These are phyloP conservation scores for Austroboletus rostrupii DNA, from an alignment of 1,284 basidiomycete species.

Conservation along the genomic window DNA sequence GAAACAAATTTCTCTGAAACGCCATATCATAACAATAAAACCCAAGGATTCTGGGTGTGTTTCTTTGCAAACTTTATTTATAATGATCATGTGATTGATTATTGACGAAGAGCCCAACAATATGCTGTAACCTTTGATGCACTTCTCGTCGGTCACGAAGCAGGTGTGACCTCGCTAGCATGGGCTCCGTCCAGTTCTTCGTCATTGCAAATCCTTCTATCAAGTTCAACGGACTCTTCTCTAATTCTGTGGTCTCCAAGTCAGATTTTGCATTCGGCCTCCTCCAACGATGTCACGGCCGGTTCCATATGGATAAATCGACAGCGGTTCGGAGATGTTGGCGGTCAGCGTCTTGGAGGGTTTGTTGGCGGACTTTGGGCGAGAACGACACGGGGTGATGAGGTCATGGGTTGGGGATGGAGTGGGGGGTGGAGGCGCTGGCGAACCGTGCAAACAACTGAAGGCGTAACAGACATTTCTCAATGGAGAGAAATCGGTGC, in stretches of 20 bases:
- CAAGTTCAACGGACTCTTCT: constrained; percentile 89
- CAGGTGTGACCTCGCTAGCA: constrained; percentile 80
- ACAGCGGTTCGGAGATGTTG: constrained; percentile 89
- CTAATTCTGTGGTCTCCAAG: constrained; percentile 89
- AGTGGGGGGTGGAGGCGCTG: constrained; percentile 88
- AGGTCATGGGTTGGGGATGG: constrained; percentile 86
- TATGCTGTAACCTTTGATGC: constrained; percentile 87
- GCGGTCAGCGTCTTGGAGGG: constrained; percentile 82
- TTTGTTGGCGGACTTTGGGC: constrained; percentile 88
- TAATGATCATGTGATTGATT: constrained; percentile 2
- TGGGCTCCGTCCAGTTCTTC: constrained; percentile 56
- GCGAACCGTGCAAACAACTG: constrained; percentile 38
- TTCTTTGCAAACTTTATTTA: background rate
- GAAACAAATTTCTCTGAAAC: constrained; percentile 83
- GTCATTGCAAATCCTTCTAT: constrained; percentile 60
- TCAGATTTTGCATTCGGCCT: constrained; percentile 37
- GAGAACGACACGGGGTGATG: constrained; percentile 40
- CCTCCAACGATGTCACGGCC: constrained; percentile 30
- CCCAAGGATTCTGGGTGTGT: constrained; percentile 36
- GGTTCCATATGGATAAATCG: constrained; percentile 83
- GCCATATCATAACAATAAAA: constrained; percentile 70
- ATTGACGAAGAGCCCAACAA: constrained; percentile 44
- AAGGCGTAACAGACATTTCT: constrained; percentile 31
- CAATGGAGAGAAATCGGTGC: constrained; percentile 77
- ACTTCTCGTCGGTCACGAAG: constrained; percentile 88